phyloP scores from a whole-genome alignment of 1,284 basidiomycete species.

The Ganoderma resinaceum region DNA sequence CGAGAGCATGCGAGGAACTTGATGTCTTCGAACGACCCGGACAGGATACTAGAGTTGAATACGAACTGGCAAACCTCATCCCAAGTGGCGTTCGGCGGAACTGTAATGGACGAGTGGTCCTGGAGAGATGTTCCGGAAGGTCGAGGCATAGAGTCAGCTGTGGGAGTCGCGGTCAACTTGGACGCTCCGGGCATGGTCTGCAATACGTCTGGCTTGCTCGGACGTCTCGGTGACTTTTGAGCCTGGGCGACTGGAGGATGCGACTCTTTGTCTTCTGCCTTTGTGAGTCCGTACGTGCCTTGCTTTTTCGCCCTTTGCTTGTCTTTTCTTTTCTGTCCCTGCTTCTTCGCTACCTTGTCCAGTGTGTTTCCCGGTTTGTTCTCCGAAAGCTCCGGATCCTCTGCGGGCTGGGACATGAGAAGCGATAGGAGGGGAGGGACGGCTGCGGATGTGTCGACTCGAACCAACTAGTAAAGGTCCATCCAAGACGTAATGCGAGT shows the following conservation, averaged over 20 bases:
- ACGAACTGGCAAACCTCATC: constrained; percentile 19
- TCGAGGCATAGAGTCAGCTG: not conserved
- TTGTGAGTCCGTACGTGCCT: not conserved
- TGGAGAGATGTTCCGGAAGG: not conserved
- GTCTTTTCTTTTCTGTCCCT: not conserved
- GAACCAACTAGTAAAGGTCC: not conserved
- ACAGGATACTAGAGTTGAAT: constrained; percentile 20
- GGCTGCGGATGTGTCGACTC: not conserved
- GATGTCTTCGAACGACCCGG: constrained; percentile 18
- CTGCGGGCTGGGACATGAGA: not conserved
- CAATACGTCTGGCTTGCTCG: not conserved
- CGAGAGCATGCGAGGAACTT: constrained; percentile 11
- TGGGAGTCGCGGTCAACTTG: not conserved
- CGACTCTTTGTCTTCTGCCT: not conserved
- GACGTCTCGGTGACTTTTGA: not conserved
- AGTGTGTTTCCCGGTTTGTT: not conserved
- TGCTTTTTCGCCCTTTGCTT: not conserved
- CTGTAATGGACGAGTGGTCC: not conserved
- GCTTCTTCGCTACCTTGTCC: not conserved
- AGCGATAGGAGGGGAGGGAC: not conserved
- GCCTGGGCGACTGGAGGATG: not conserved
- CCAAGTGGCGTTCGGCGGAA: constrained; percentile 2
- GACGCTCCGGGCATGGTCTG: not conserved
- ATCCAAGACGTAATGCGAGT: not conserved
- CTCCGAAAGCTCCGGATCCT: not conserved